Conservation (phyloP, 2,329 filamentous ascomycete genomes). For the Chalaropsis thielavioides region DNA sequence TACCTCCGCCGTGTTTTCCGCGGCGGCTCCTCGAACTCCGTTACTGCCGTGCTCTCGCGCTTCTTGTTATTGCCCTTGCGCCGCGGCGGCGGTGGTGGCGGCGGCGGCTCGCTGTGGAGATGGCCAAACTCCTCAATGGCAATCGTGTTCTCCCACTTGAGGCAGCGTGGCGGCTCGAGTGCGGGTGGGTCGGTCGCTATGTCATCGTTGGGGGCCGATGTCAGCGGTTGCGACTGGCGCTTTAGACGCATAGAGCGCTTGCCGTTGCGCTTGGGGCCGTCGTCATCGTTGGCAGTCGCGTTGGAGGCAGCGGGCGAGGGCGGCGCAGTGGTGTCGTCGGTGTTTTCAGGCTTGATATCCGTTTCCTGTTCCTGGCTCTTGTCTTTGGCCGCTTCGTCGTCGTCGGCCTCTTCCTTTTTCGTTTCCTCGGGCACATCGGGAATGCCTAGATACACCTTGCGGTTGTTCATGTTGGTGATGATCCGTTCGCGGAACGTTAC, state of each 20-base stretch:
- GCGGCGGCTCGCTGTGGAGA: slow-evolving; percentile 41
- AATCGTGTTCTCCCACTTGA: slow-evolving; percentile 42
- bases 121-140: slow-evolving; percentile 43
- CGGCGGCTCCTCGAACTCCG: slow-evolving; percentile 20
- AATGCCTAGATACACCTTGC: slow-evolving; percentile 54
- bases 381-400: slow-evolving; percentile 17
- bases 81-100: slow-evolving; percentile 32
- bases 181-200: background rate
- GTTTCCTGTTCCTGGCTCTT: slow-evolving; percentile 29
- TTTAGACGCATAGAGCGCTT: background rate
- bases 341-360: slow-evolving; percentile 31
- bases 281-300: background rate
- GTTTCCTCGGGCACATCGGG: slow-evolving; percentile 24
- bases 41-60: slow-evolving; percentile 29
- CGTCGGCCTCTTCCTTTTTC: slow-evolving; percentile 21
- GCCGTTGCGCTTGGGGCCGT: background rate
- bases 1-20: slow-evolving; percentile 21
- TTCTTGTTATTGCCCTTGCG: slow-evolving; percentile 37
- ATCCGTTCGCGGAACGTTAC: slow-evolving; percentile 63
- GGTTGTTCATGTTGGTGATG: slow-evolving; percentile 61
- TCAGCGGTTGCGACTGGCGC: background rate
- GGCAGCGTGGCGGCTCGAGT: slow-evolving; percentile 36
- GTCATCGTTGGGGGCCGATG: background rate
- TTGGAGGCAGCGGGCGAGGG: background rate
- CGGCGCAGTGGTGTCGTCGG: slow-evolving; percentile 26